Evolutionary conservation across 768 basidiomycete species (phyloP), one percentile per base, ranked within the genome.

Genomic region (Collybia sp.): DNA sequence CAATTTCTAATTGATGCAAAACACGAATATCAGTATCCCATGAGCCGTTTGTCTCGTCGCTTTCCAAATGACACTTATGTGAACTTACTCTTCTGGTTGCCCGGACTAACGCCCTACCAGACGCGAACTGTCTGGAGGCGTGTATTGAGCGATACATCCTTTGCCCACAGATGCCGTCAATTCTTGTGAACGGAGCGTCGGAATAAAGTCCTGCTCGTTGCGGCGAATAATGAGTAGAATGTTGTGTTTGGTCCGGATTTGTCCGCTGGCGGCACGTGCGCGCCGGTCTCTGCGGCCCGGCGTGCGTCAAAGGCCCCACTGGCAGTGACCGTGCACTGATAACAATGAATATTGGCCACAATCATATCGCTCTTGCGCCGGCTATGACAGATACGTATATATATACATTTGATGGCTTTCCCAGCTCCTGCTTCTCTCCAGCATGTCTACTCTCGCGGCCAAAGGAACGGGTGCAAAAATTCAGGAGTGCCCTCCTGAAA

Each of bases 101-200:
- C 62, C 75, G 74, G 44, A 79, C 69, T 45, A 69, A 58, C 44
- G 66, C 71, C 63, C 74, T 71, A 35, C 72, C 69, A 42, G 73
- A 65, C 43, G 69, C 65, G 48, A 71, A 71, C 56, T 73, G 78
- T 66, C 75, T 77, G 38, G 75, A 72, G 57, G 75, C 73, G 65
- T 76, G 68, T 56, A 80, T 65, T 60, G 73, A 75, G 61, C 82
- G 79, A 73, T 74, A 71, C 76, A 77, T 77, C 65, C 67, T 51
- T 50, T 58, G 53, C 53, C 49, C 44, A 52, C 58, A 49, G 43
- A 53, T 50, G 54, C 54, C 52, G 52, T 50, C 40, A 44, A 25
- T 25, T 25, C 3, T 8, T 25, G 25, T 25, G 25, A 8, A 25
- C 3, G 8, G 25, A 8, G 25, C 8, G 48, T 45, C 50, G 40